Base-by-base conservation (phyloP, 441 rosid species). In the Populus hybrid region DNA sequence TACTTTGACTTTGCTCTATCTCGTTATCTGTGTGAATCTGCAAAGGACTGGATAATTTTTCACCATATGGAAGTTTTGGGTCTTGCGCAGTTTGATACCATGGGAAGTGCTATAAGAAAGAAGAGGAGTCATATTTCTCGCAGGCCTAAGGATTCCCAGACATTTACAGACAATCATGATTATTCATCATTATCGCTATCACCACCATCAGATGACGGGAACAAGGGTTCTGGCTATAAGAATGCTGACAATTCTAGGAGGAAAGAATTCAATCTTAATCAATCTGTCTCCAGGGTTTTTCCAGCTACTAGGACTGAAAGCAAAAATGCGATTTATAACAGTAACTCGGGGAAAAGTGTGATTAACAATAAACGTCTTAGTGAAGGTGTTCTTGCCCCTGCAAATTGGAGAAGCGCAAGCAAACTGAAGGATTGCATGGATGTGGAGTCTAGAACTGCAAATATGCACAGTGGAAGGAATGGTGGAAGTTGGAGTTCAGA, bases 261-360 rank as follows among this genome's bases (percentile, higher is more conserved):
- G 84, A 92, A 92, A 85, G 94, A 92, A 82, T 86, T 92, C 78
- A 89, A 86, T 84, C 88, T 93, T 83, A 91, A 89, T 82, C 95
- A 89, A 38, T 87, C 89, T 42, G 80, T 88, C 73, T 84, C 89
- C 7, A 87, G 88, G 74, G 81, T 81, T 77, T 85, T 89, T 82
- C 80, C 89, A 69, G 79, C 83, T 56, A 69, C 77, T 7, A 71
- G 78, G 66, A 65, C 80, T 36, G 91, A 82, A 64, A 79, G 73
- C 26, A 77, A 77, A 65, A 78, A 81, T 78, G 76, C 24, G 16
- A 80, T 80, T 68, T 84, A 83, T 64, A 73, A 79, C 78, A 86
- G 80, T 68, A 90, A 86, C 75, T 70, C 74, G 5, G 84, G 87
- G 6, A 83, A 75, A 73, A 83, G 81, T 78, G 85, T 84, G 71